phyloP scores from a whole-genome alignment of 495 filamentous ascomycete species.

The Annulohypoxylon maeteangense region DNA sequence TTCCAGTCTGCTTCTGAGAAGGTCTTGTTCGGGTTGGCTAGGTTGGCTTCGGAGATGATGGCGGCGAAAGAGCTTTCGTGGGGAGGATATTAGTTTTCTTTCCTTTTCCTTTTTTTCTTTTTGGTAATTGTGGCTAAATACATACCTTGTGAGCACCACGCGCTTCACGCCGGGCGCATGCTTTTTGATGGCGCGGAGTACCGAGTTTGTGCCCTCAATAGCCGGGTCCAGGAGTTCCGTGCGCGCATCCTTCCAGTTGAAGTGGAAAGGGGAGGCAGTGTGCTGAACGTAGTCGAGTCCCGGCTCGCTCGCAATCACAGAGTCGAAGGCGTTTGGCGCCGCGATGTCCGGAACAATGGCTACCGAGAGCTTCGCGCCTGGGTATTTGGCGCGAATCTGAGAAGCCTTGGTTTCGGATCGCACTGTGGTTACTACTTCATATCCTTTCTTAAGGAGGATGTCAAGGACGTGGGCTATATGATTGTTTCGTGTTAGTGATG shows the following conservation, averaged over 20 bases:
- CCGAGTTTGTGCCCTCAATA: conserved; percentile 82
- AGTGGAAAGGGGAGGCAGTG: conserved; percentile 89
- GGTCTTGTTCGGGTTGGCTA: conserved; percentile 57
- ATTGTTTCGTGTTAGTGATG: conserved; percentile 9
- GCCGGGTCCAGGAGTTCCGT: conserved; percentile 88
- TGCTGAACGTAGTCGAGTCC: conserved; percentile 89
- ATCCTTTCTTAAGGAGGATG: conserved; percentile 71
- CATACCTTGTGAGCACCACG: conserved; percentile 86
- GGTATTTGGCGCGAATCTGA: conserved; percentile 75
- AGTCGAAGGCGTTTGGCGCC: conserved; percentile 76
- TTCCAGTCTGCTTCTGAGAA: conserved; percentile 87
- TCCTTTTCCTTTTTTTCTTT: too few species aligned
- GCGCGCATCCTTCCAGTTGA: conserved; percentile 73
- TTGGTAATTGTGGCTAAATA: too few species aligned
- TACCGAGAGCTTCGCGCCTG: conserved; percentile 73
- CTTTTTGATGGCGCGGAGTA: conserved; percentile 79
- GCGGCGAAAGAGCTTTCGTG: conserved; percentile 89
- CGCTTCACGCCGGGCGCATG: conserved; percentile 80
- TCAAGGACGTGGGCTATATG: conserved; percentile 77
- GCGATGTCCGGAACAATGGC: conserved; percentile 88
- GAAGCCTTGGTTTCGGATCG: conserved; percentile 81
- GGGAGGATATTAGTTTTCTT: too few species aligned
- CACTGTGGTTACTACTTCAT: conserved; percentile 87
- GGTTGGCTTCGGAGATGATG: conserved; percentile 64
- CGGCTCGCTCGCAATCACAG: conserved; percentile 74